A percentile compares a stretch with the other conserved stretches of the same genome.
Evolutionary conservation across 768 basidiomycete genomes (phyloP).

Genomic region (Xerocomellus amylosporus): DNA sequence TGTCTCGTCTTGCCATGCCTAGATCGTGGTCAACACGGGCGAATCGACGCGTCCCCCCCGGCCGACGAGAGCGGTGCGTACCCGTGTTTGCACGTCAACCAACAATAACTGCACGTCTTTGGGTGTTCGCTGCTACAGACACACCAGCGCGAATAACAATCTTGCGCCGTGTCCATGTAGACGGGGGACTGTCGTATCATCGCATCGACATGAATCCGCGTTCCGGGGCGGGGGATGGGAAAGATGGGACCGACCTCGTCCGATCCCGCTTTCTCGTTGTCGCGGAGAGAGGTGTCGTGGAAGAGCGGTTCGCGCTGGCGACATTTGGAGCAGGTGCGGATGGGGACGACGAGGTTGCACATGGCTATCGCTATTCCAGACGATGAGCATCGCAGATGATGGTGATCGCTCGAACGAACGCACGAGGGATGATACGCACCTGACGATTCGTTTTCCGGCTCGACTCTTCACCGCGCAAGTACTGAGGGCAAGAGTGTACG

Average conservation of each 20-base stretch:
- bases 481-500: not conserved
- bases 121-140: slow-evolving; percentile 31
- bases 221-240: not conserved
- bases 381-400: not conserved
- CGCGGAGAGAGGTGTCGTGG: slow-evolving; percentile 8
- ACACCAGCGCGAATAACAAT: slow-evolving; percentile 31
- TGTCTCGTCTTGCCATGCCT: slow-evolving; percentile 30
- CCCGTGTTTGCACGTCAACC: slow-evolving; percentile 31
- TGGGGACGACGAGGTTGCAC: slow-evolving; percentile 31
- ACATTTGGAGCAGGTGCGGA: slow-evolving; percentile 33
- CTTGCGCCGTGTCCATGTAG: slow-evolving; percentile 33
- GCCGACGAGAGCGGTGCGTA: slow-evolving; percentile 11
- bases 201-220: not conserved
- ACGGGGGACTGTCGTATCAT: slow-evolving; percentile 4
- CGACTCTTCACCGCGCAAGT: not conserved
- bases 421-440: not conserved
- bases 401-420: not conserved
- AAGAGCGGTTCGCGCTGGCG: slow-evolving; percentile 27
- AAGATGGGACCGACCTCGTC: slow-evolving; percentile 16
- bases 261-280: slow-evolving; percentile 18
- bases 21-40: not conserved
- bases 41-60: no score
- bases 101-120: slow-evolving; percentile 21
- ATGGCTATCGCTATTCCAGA: slow-evolving; percentile 15
- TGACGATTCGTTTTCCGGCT: not conserved